These are phyloP conservation scores for Cornus controversa DNA, from an alignment of 148 eudicot species.

Conservation along the genomic window DNA sequence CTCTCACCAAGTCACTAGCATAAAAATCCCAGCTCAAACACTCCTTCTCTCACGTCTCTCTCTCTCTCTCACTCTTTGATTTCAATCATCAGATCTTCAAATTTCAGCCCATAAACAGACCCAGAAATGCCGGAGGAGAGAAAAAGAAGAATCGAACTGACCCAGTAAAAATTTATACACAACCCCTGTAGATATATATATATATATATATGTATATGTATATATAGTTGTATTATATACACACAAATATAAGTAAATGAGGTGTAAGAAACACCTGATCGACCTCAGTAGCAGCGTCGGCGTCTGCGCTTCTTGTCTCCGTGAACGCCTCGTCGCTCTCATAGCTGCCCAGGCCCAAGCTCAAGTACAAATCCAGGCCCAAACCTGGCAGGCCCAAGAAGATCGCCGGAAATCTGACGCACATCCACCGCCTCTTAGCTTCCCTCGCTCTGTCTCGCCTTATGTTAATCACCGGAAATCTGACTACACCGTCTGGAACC, in stretches of 20 bases:
- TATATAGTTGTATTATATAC: not conserved
- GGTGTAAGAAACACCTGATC: conserved; percentile 68
- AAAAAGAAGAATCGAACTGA: not conserved
- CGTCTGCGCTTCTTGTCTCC: conserved; percentile 84
- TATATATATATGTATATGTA: not conserved
- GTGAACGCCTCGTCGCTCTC: conserved; percentile 46
- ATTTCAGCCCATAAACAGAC: not conserved
- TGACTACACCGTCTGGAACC: conserved; percentile 21
- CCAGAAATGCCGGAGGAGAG: too few relatives aligned
- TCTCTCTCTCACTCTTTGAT: not conserved
- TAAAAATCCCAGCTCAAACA: not conserved
- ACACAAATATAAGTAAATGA: conserved; percentile 34
- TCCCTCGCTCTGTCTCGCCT: conserved; percentile 76
- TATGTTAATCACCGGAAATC: conserved; percentile 56
- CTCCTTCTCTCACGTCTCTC: not conserved
- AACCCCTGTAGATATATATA: not conserved
- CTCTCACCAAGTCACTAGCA: not conserved
- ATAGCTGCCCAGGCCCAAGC: conserved; percentile 43
- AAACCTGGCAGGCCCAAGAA: conserved; percentile 8
- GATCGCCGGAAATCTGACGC: conserved; percentile 27
- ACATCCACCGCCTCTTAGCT: conserved; percentile 38
- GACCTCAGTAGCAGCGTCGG: conserved; percentile 62
- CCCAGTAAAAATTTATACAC: not conserved
- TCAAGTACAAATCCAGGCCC: conserved; percentile 13
- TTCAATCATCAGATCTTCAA: conserved; percentile 2